A percentile compares a stretch with the other conserved stretches of the same genome.
phyloP scores from a whole-genome alignment of 2,329 filamentous ascomycete species.

The Pyrenophora tritici-repentis region DNA sequence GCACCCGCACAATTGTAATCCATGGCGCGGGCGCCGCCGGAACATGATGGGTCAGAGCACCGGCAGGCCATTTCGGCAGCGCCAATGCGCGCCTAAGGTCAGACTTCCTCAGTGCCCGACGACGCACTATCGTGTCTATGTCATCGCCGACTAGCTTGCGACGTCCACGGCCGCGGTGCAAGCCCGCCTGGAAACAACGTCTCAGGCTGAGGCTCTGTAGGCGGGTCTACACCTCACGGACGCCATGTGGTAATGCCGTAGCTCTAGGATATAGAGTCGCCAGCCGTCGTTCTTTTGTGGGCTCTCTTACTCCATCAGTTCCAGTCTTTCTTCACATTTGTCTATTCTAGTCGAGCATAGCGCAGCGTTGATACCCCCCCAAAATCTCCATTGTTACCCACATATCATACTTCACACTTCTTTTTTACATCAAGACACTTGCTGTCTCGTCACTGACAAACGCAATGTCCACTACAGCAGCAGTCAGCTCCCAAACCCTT shows the following conservation, averaged over 20 bases:
- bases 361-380: constrained; percentile 10
- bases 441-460: constrained; percentile 20
- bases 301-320: constrained; percentile 7
- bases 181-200: constrained; percentile 15
- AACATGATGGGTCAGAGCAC: neutral
- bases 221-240: constrained; percentile 2
- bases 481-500: constrained; percentile 20
- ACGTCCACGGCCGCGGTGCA: constrained; percentile 34
- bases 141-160: constrained; percentile 30
- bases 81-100: neutral
- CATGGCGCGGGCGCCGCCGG: constrained; percentile 12
- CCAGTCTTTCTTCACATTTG: constrained; percentile 11
- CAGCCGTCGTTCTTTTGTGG: constrained; percentile 2
- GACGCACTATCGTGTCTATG: constrained; percentile 14
- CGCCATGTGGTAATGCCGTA: constrained; percentile 6
- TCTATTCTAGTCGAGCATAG: constrained; percentile 12
- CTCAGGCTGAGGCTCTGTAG: constrained; percentile 21
- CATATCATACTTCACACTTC: constrained; percentile 15
- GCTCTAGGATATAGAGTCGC: constrained; percentile 11
- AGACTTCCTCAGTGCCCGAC: constrained; percentile 1
- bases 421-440: constrained; percentile 5
- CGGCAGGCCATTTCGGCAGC: constrained; percentile 3
- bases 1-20: neutral
- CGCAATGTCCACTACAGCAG: constrained; percentile 41
- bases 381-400: no score